Evolutionary conservation across 208 protist species (phyloP), one percentile per base, ranked within the genome.

Genomic region (Acanthamoeba sp.): DNA sequence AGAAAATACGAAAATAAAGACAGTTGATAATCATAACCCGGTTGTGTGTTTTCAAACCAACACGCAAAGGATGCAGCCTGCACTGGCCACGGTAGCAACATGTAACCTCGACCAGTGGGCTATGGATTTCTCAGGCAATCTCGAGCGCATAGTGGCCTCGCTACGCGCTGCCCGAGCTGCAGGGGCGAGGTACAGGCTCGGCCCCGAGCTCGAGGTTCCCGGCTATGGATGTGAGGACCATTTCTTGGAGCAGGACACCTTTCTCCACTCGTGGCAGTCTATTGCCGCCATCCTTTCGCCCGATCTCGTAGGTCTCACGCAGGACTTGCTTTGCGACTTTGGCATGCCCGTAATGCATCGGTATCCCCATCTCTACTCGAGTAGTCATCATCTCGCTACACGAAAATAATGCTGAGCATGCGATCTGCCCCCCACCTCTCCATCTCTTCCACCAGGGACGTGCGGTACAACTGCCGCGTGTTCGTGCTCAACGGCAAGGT

Each of bases 201-300:
- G 78, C 27, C 78, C 78, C 38, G 95, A 96, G 50, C 88, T 96
- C 27, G 94, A 96, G 36, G 57, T 96, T 24, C 42, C 91, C 29
- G 97, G 98, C n/a, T 98, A 98, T 95, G 97, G 97, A 22, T 98
- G 98, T 92, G 96, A 98, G 91, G 98, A 98, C 94, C 97, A 98
- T 59, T 98, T 98, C 84, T 82, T 97, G 34, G 98, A 98, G 95
- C 64, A 92, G 50, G 98, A 98, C 94, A 98, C 97, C 45, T 94
- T 96, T 50, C 59, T 95, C 16, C 98, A 98, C 82, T 96, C 94
- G 24, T 97, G 95, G 95, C 42, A 97, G 80, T 66, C 48, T 10
- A 40, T 95, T 18, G 59, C 69, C 42, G 84, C 38, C 36, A 76
- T 88, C 87, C 34, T 92, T 38, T 76, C 64, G 20, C 87, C 45